Conservation (phyloP, 2,329 filamentous ascomycete genomes). For the Fusarium duplospermum region DNA sequence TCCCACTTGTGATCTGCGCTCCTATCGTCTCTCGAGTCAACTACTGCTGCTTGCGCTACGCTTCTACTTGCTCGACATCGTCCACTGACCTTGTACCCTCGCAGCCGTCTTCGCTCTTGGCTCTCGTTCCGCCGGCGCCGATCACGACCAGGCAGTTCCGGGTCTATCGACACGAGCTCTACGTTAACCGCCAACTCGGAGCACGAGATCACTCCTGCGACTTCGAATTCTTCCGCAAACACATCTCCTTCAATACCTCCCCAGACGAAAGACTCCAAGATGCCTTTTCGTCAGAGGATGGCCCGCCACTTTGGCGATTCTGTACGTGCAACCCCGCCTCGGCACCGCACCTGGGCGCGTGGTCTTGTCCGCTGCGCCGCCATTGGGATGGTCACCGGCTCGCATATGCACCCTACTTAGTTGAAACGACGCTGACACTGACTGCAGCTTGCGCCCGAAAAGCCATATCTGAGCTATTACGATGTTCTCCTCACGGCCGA, state of each 20-base stretch:
- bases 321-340: constrained; percentile 49
- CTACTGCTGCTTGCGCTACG: neutral
- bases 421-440: constrained; percentile 20
- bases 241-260: constrained; percentile 18
- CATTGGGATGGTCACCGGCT: constrained; percentile 20
- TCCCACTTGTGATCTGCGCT: neutral
- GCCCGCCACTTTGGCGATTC: constrained; percentile 62
- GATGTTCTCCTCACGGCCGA: constrained; percentile 76
- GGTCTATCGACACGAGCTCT: constrained; percentile 36
- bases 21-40: neutral
- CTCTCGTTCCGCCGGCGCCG: constrained; percentile 38
- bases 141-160: constrained; percentile 38
- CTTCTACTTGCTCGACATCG: neutral
- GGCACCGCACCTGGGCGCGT: constrained; percentile 18
- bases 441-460: constrained; percentile 60
- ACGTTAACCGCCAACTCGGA: constrained; percentile 37
- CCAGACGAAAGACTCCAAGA: constrained; percentile 42
- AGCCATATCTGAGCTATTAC: constrained; percentile 56
- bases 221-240: constrained; percentile 23
- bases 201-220: constrained; percentile 31
- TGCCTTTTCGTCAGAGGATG: constrained; percentile 56
- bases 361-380: constrained; percentile 11
- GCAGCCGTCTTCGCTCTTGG: constrained; percentile 39
- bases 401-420: constrained; percentile 11
- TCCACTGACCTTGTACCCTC: constrained; percentile 28